Base-by-base conservation (phyloP, 2,329 filamentous ascomycete genomes). In the Penicillium sp. region DNA sequence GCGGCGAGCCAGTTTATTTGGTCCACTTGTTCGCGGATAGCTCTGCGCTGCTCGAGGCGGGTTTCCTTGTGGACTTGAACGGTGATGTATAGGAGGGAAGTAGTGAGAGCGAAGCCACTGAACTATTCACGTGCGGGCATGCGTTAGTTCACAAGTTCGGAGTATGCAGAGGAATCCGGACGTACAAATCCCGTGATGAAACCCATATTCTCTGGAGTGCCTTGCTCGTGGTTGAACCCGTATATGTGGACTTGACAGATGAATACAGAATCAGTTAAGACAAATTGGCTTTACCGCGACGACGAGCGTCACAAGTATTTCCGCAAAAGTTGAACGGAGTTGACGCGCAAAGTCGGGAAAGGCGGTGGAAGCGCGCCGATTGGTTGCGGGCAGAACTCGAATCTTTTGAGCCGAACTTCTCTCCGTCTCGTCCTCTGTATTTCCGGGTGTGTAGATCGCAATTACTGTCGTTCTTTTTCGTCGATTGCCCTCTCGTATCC, bases 171-270 rank as follows among this genome's bases (percentile, higher is more conserved):
- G 5, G n/a, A 31, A 27, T 6, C 9, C 9, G 28, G 46, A 75
- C 84, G 56, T 78, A 90, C 87, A 68, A 90, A 87, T 60, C 87
- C 87, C 37, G 82, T 78, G 58, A 81, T 79, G 76, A 89, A 88
- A 65, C 86, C 85, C 86, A 89, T 89, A 24, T 31, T 6, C 12
- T 10, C 1, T 37, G 33, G 15, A 10, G 15, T 2, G 13, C 18
- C 18, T 8, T 7, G 15, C 33, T 20, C 4, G 33, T 20, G 18
- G 33, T 10, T 5, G 33, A 18, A 1, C 4, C 15, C 20, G 33
- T 37, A 35, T 35, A 9, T 3, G 33, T 37, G 9, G 33, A 37
- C 15, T 12, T 18, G 3, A 6, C 33, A 8, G 18, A 12, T 10
- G 5, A 5, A 12, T 10, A 20, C 33, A 18, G 33, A 37, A 10